Evolutionary conservation across 306 rosid genomes (phyloP), one percentile per base, ranked within the genome.

Genomic region (Glycine latifolia): DNA sequence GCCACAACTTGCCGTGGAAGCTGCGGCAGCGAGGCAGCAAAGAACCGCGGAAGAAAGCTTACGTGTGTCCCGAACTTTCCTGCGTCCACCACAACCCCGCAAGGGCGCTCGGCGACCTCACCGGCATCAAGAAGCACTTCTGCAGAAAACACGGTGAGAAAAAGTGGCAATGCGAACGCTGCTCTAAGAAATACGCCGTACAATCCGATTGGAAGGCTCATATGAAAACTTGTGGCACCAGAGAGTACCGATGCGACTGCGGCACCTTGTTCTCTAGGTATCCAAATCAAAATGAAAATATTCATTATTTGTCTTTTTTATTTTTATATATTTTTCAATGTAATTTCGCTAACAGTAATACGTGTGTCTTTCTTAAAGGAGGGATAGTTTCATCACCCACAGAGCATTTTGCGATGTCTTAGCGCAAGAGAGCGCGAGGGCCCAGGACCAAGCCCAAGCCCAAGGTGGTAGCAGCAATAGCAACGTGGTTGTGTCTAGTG

Each of bases 1-100:
- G 98, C 16, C 98, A 94, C 83, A 94, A 94, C 88, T 12, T 94
- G 55, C 97, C 98, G 31, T 94, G 97, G 97, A 94, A 94, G 87
- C 93, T 94, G 58, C 88, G 89, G 85, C 98, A 92, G 81, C 87
- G 97, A 70, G 79, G 87, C 26, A 87, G 56, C 10, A 83, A 87
- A 10, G 98, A 94, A 71, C 79, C 90, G 2, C 87, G 93, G 1
- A 94, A 94, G 84, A 89, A 91, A 50, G 97, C 91, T 13, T 94
- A 91, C 84, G 87, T 94, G 10, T 94, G 97, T 41, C 98, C 97
- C 0, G 98, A 91, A 49, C 13, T 90, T 20, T 82, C 94, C 6
- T 94, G 97, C 78, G 94, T 92, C 5, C 98, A 94, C 86, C 94
- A 94, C 83, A 89, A 90, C 75, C 92, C 97, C 6, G 49, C 83